phyloP scores from a whole-genome alignment of 2,329 filamentous ascomycete species.

The Neopestalotiopsis clavispora region DNA sequence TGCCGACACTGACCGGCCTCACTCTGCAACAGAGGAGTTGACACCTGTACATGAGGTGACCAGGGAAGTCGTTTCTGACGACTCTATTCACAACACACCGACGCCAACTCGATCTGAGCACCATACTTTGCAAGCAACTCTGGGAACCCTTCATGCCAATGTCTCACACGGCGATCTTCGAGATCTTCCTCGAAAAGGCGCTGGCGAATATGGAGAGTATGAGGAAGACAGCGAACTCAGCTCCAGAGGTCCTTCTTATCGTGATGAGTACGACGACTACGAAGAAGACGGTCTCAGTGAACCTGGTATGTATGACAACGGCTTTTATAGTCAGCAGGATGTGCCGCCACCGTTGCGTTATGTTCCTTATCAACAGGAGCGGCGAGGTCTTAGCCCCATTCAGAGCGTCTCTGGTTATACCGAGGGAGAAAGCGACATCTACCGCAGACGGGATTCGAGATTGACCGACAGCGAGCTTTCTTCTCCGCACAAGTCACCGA shows the following conservation, averaged over 20 bases:
- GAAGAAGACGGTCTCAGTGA: conserved; percentile 45
- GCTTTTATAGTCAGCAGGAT: conserved; percentile 64
- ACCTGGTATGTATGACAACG: conserved; percentile 43
- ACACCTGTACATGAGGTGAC: conserved; percentile 68
- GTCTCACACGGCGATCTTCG: conserved; percentile 64
- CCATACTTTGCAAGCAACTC: conserved; percentile 53
- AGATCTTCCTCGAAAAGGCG: conserved; percentile 55
- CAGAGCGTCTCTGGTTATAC: conserved; percentile 90
- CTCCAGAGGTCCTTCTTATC: conserved; percentile 42
- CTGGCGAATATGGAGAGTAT: conserved; percentile 46
- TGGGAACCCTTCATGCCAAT: conserved; percentile 73
- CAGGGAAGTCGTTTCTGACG: conserved; percentile 63
- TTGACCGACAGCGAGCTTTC: conserved; percentile 61
- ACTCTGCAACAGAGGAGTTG: conserved; percentile 68
- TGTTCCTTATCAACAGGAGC: conserved; percentile 70
- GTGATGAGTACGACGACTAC: conserved; percentile 45
- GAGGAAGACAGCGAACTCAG: conserved; percentile 54
- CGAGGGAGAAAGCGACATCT: conserved; percentile 67
- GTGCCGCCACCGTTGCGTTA: conserved; percentile 69
- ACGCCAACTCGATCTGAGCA: conserved; percentile 61
- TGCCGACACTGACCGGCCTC: conserved; percentile 75
- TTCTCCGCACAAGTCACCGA: conserved; percentile 63
- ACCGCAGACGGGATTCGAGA: conserved; percentile 61
- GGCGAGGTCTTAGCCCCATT: conserved; percentile 82
- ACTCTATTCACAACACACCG: conserved; percentile 58